phyloP scores from a whole-genome alignment of 2,329 filamentous ascomycete species.

The Calonectria pseudoreteaudii region DNA sequence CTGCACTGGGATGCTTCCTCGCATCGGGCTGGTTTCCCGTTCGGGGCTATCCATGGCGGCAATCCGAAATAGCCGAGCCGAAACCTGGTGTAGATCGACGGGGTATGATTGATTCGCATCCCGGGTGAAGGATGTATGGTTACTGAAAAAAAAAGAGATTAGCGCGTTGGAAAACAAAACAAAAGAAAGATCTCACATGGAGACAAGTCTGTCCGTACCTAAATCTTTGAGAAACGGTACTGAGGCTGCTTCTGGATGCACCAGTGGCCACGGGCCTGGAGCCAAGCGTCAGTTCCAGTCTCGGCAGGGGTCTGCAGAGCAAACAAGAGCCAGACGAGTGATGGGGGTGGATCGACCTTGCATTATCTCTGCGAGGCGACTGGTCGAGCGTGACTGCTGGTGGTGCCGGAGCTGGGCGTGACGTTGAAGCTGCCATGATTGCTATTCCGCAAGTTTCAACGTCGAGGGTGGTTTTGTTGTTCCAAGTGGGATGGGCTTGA shows the following conservation, averaged over 20 bases:
- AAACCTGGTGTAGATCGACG: background rate
- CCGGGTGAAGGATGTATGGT: background rate
- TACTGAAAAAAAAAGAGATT: background rate
- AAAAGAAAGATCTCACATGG: background rate
- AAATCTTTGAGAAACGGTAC: background rate
- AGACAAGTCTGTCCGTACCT: background rate
- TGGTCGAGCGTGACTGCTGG: background rate
- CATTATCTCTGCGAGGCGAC: background rate
- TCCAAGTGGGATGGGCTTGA: background rate
- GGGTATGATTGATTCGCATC: background rate
- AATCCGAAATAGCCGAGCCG: background rate
- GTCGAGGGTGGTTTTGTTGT: background rate
- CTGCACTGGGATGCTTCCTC: background rate
- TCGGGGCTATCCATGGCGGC: background rate
- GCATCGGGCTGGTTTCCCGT: background rate
- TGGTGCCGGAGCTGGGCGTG: background rate
- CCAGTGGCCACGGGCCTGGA: background rate
- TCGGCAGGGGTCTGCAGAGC: background rate
- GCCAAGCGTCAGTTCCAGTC: background rate
- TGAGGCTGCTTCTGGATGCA: background rate
- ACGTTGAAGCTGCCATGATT: conserved; percentile 9
- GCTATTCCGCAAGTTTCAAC: background rate
- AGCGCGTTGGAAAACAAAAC: background rate
- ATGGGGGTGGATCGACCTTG: background rate
- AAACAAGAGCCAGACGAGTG: background rate